Evolutionary conservation across 371 early-diverging fungal species (phyloP).

Genomic region (Chytridium lagenaria): DNA sequence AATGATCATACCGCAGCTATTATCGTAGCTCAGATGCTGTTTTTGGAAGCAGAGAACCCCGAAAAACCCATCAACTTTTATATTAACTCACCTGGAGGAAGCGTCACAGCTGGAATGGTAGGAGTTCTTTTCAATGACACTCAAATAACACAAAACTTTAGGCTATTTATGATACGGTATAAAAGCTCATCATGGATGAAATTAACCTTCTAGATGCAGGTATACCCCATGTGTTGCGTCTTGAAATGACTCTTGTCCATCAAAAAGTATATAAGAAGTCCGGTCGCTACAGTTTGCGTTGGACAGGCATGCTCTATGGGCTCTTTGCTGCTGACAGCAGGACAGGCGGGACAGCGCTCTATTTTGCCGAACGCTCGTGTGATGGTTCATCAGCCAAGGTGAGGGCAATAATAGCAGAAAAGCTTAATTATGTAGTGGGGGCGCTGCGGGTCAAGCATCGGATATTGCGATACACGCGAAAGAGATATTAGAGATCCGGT

Average conservation of each 20-base stretch:
- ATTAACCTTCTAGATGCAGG: conserved; percentile 56
- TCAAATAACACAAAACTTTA: neutral
- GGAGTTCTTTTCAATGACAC: neutral
- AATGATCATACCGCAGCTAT: conserved; percentile 83
- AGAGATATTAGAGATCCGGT: conserved; percentile 91
- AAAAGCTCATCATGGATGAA: neutral
- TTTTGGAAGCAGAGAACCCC: conserved; percentile 93
- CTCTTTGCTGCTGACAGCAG: conserved; percentile 81
- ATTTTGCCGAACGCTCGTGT: conserved; percentile 91
- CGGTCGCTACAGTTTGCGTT: conserved; percentile 92
- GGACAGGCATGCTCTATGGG: conserved; percentile 99
- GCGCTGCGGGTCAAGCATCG: conserved; percentile 95
- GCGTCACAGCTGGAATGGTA: conserved; percentile 94
- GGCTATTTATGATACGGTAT: conserved; percentile 51
- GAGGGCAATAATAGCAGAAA: neutral
- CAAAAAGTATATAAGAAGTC: conserved; percentile 85
- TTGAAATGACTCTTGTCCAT: neutral
- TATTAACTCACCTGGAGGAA: conserved; percentile 95
- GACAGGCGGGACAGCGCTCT: conserved; percentile 86
- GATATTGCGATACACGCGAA: conserved; percentile 97
- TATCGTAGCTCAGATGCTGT: conserved; percentile 93
- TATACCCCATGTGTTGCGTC: conserved; percentile 22
- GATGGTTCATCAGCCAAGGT: conserved; percentile 96
- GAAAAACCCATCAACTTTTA: conserved; percentile 92
- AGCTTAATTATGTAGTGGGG: conserved; percentile 66